Percentiles rank a stretch among this genome's conserved stretches.
Conservation (phyloP, 2,329 filamentous ascomycete species). For the Phyllosticta ampelicida region DNA sequence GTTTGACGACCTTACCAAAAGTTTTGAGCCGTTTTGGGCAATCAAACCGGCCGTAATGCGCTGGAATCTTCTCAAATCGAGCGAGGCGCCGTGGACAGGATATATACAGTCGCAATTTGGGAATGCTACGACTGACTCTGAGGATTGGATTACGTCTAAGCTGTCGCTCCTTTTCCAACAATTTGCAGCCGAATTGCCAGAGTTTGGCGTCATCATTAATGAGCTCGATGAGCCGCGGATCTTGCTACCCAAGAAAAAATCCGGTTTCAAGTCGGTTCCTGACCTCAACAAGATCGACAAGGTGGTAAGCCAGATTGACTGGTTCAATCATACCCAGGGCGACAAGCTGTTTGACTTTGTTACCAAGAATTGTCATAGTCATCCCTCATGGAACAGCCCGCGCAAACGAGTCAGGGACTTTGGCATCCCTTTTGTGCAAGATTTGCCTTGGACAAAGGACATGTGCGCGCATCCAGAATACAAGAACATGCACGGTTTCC, state of each 20-base stretch:
- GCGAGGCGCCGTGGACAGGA: neutral
- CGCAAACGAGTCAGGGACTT: neutral
- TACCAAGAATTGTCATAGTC: constrained; percentile 1
- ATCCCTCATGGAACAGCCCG: constrained; percentile 3
- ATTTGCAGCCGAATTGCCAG: neutral
- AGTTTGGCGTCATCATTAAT: neutral
- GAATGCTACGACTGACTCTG: neutral
- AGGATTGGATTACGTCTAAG: neutral
- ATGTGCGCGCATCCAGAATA: constrained; percentile 25
- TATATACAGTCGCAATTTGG: neutral
- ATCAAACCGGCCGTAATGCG: constrained; percentile 18
- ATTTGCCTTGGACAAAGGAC: constrained; percentile 29
- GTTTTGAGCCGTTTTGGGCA: constrained; percentile 32
- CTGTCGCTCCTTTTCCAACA: neutral
- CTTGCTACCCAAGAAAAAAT: neutral
- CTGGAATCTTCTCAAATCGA: neutral
- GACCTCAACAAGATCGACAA: neutral
- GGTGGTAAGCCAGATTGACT: neutral
- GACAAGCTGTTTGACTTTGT: neutral
- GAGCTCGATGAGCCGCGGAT: neutral
- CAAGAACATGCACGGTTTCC: constrained; percentile 14
- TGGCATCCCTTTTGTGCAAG: constrained; percentile 9
- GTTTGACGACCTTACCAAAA: constrained; percentile 35
- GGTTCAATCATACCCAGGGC: neutral
- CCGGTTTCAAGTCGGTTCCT: neutral